Base-by-base conservation (phyloP, 257 asterid species). In the Solanum pennellii region DNA sequence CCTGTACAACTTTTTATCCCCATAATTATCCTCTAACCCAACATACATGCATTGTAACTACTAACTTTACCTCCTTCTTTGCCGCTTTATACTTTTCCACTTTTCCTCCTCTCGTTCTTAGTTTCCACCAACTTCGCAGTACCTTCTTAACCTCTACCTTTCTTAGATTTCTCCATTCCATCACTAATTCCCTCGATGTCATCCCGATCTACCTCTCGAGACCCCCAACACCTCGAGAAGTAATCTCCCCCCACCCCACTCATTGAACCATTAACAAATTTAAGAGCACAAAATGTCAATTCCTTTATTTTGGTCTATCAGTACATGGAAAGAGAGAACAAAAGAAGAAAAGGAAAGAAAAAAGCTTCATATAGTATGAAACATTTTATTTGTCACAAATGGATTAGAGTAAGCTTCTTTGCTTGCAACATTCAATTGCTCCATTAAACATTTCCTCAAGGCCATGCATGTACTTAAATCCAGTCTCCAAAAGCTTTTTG, bases 371-470 rank as follows among this genome's bases (percentile, higher is more conserved):
- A 12, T 27, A 66, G 13, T 11, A 12, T 62, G 71, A 62, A 62
- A n/a, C 7, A 62, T 2, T 4, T n/a, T 62, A 10, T 62, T 62
- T n/a, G 31, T n/a, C 9, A 62, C 33, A n/a, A 65, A 65, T 0
- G 21, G 9, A 83, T 76, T 89, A 87, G 5, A 91, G 76, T 37
- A 90, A 11, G 8, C 72, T 89, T 87, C 82, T 93, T 27, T 89
- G 89, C n/a, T 91, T 93, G 89, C 94, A 94, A 44, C 93, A 52
- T 42, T 89, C 84, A 21, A 92, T 87, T 7, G 95, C 93, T 12
- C 88, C 97, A 71, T 92, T 94, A 44, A 88, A 91, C 91, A 94
- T 94, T 72, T 93, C 97, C 66, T 84, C 93, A 21, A 94, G 89
- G 20, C 96, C 95, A 5, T 94, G 86, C 71, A 90, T 88, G 31